Conservation (phyloP, 306 rosid genomes). For the Cicer chorassanicum region DNA sequence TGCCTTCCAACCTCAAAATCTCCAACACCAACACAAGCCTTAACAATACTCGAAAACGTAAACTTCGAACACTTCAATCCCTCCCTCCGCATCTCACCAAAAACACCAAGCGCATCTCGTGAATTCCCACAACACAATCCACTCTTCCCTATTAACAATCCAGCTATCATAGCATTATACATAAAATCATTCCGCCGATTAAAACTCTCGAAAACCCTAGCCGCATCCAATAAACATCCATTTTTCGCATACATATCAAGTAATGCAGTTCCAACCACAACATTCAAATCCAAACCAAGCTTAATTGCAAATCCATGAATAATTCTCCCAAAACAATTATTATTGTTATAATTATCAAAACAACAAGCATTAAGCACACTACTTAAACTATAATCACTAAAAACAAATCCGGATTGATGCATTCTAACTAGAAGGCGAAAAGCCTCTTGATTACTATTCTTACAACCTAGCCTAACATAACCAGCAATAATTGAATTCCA, state of each 20-base stretch:
- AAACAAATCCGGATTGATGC: slow-evolving; percentile 52
- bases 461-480: slow-evolving; percentile 52
- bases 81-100: slow-evolving; percentile 53
- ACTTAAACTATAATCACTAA: slow-evolving; percentile 61
- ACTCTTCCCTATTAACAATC: slow-evolving; percentile 49
- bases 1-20: slow-evolving; percentile 56
- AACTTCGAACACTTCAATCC: slow-evolving; percentile 63
- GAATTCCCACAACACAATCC: slow-evolving; percentile 38
- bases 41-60: slow-evolving; percentile 60
- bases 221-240: slow-evolving; percentile 49
- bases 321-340: slow-evolving; percentile 47
- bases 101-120: slow-evolving; percentile 51
- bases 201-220: slow-evolving; percentile 48
- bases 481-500: slow-evolving; percentile 65
- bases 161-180: slow-evolving; percentile 65
- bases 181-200: slow-evolving; percentile 48
- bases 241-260: slow-evolving; percentile 72
- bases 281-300: slow-evolving; percentile 53
- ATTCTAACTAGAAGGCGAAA: slow-evolving; percentile 48
- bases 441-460: slow-evolving; percentile 30
- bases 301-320: slow-evolving; percentile 54
- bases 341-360: slow-evolving; percentile 20
- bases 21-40: slow-evolving; percentile 53
- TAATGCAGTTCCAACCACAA: slow-evolving; percentile 61
- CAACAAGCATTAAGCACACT: slow-evolving; percentile 62